Conservation (phyloP, 208 protist species). For the Tetramitus jugosus region DNA sequence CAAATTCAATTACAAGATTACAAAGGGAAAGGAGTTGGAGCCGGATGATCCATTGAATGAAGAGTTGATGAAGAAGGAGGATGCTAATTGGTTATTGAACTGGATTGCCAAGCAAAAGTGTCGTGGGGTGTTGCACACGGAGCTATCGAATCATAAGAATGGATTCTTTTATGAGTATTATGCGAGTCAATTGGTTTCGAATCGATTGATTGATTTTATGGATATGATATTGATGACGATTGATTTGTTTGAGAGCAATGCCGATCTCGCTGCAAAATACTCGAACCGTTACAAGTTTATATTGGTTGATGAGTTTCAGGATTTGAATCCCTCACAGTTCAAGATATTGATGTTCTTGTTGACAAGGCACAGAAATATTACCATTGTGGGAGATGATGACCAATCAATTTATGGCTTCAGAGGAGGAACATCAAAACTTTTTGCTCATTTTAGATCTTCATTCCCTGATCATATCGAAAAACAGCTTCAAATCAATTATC, state of each 20-base stretch:
- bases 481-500: not conserved
- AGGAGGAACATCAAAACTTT: not conserved
- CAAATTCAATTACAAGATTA: not conserved
- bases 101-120: not conserved
- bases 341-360: not conserved
- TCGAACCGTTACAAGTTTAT: not conserved
- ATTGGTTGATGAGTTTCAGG: conserved; percentile 11
- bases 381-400: not conserved
- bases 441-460: not conserved
- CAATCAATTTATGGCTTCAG: not conserved
- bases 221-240: not conserved
- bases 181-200: too few species aligned
- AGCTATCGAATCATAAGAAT: too few species aligned
- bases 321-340: not conserved
- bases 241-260: not conserved
- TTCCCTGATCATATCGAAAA: not conserved
- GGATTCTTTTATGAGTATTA: not conserved
- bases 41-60: not conserved
- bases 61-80: not conserved
- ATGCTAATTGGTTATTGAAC: not conserved
- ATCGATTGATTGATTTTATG: not conserved
- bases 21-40: not conserved
- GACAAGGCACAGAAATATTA: not conserved
- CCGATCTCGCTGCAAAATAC: not conserved
- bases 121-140: not conserved